A percentile compares a stretch with the other conserved stretches of the same genome.
These are phyloP conservation scores for Canna indica DNA, from an alignment of 176 grass and related monocot species.

Conservation along the genomic window DNA sequence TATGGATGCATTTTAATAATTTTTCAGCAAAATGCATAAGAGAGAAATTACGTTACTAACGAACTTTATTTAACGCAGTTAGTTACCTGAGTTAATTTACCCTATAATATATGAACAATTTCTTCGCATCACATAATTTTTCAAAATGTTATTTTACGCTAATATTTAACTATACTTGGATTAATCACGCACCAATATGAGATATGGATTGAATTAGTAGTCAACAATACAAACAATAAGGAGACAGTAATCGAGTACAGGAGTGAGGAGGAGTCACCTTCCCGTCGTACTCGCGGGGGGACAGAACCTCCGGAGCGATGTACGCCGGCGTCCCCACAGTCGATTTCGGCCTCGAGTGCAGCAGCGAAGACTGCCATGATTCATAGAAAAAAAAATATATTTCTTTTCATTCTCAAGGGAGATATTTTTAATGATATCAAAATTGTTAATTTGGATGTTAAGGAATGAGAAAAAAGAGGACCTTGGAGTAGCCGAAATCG, in stretches of 20 bases:
- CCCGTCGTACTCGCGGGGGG: conserved; percentile 7
- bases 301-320: conserved; percentile 6
- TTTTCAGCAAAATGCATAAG: no score
- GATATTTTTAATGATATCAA: background rate
- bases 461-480: background rate
- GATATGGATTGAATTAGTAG: background rate
- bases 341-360: conserved; percentile 9
- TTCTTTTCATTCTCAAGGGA: background rate
- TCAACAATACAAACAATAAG: background rate
- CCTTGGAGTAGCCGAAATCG: conserved; percentile 14
- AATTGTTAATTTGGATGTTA: background rate
- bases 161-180: background rate
- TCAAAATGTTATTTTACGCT: no score
- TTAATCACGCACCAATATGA: no score
- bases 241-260: background rate
- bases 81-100: no score
- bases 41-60: no score
- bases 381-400: background rate
- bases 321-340: conserved; percentile 7
- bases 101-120: no score
- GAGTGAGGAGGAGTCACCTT: background rate
- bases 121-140: no score
- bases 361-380: conserved; percentile 5
- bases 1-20: no score
- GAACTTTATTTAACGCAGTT: no score